phyloP scores from a whole-genome alignment of 2,329 filamentous ascomycete species.

The Fusarium nelsonii region DNA sequence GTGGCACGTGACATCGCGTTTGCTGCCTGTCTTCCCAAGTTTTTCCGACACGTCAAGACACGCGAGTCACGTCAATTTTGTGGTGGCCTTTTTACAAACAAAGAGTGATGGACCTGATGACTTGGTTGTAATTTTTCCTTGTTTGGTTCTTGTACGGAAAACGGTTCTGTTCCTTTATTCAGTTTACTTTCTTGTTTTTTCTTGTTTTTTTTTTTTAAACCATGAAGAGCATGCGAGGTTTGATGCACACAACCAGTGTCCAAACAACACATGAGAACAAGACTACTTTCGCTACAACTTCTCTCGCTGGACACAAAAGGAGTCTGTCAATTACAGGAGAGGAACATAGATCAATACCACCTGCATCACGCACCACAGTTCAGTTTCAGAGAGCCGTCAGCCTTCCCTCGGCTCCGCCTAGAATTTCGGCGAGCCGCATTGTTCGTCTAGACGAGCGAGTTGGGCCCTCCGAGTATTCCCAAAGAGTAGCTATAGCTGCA shows the following conservation, averaged over 20 bases:
- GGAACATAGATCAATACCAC: conserved; percentile 14
- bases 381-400: conserved; percentile 53
- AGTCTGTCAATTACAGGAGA: conserved; percentile 46
- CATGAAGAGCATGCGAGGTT: conserved; percentile 58
- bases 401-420: conserved; percentile 49
- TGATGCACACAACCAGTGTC: conserved; percentile 65
- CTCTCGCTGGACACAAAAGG: conserved; percentile 65
- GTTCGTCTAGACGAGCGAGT: conserved; percentile 48
- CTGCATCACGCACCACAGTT: conserved; percentile 23
- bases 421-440: conserved; percentile 62
- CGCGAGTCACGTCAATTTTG: conserved; percentile 24
- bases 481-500: conserved; percentile 63
- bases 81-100: neutral
- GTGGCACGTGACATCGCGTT: conserved; percentile 23
- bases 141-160: neutral
- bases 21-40: conserved; percentile 36
- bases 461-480: conserved; percentile 66
- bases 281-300: conserved; percentile 55
- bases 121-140: conserved; percentile 1
- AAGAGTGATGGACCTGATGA: neutral
- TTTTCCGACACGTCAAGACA: conserved; percentile 27
- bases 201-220: conserved; percentile 20
- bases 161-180: neutral
- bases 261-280: conserved; percentile 58
- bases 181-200: neutral